Conservation (phyloP, 2,329 filamentous ascomycete genomes). For the Hypomyces rosellus region DNA sequence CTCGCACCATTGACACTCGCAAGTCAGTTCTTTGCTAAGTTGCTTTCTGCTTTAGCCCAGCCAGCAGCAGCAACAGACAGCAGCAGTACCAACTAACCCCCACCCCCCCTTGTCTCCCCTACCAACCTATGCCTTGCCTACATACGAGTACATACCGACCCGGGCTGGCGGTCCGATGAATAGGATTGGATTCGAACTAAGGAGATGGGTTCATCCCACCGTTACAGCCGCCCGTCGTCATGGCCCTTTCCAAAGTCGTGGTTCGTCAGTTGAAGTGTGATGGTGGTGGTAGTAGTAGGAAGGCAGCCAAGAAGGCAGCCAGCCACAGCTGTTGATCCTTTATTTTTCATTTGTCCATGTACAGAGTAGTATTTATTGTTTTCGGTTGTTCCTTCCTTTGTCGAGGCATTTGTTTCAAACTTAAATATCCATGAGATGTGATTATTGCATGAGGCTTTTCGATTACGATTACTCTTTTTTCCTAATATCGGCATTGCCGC, state of each 20-base stretch:
- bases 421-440: too few relatives aligned
- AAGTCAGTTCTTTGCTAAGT: background rate
- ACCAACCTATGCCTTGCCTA: background rate
- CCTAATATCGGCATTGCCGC: too few relatives aligned
- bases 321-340: background rate
- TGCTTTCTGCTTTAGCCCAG: background rate
- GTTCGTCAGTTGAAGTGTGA: too few relatives aligned
- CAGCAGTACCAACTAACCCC: background rate
- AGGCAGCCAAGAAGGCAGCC: background rate
- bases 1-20: too few relatives aligned
- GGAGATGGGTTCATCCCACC: background rate
- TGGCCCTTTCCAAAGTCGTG: background rate
- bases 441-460: too few relatives aligned
- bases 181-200: background rate
- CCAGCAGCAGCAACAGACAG: too few relatives aligned
- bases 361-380: background rate
- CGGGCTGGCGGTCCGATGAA: slow-evolving; percentile 2
- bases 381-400: background rate
- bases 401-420: background rate
- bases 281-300: too few relatives aligned
- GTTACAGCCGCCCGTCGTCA: background rate
- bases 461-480: too few relatives aligned
- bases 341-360: background rate
- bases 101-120: background rate
- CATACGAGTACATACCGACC: background rate